Evolutionary conservation across 1,284 basidiomycete species (phyloP).

Genomic region (Leccinum pallidistipes): DNA sequence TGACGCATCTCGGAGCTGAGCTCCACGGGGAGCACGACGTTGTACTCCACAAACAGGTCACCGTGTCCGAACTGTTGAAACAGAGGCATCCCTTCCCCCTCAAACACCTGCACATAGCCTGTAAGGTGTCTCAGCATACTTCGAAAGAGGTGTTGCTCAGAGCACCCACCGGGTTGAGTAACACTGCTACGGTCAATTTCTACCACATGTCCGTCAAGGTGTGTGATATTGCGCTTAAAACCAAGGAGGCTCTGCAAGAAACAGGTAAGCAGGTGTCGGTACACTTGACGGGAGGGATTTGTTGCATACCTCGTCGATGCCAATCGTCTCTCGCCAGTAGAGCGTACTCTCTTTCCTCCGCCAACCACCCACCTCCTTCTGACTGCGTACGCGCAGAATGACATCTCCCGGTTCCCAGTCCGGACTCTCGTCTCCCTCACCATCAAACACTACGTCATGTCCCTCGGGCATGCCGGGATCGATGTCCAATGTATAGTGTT

Average conservation of each 20-base stretch:
- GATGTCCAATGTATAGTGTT: conserved; percentile 80
- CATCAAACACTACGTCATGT: conserved; percentile 88
- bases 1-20: conserved; percentile 63
- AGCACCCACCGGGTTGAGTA: conserved; percentile 81
- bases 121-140: conserved; percentile 5
- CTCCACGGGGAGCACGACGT: conserved; percentile 78
- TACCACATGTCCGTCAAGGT: conserved; percentile 86
- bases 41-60: conserved; percentile 90
- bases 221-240: conserved; percentile 84
- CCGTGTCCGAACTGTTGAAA: conserved; percentile 67
- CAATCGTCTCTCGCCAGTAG: conserved; percentile 88
- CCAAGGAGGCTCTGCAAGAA: conserved; percentile 68
- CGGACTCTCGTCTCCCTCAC: conserved; percentile 90
- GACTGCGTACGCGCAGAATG: conserved; percentile 77
- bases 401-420: conserved; percentile 94
- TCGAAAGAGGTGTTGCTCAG: not conserved
- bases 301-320: conserved; percentile 79
- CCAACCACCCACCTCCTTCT: conserved; percentile 77
- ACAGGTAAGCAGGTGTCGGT: not conserved
- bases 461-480: conserved; percentile 90
- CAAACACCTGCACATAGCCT: conserved; percentile 82
- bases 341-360: conserved; percentile 85
- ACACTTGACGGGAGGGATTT: not conserved
- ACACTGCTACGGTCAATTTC: conserved; percentile 71
- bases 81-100: conserved; percentile 88